Conservation (phyloP, 2,329 filamentous ascomycete species). For the Rutstroemia sydowiana region DNA sequence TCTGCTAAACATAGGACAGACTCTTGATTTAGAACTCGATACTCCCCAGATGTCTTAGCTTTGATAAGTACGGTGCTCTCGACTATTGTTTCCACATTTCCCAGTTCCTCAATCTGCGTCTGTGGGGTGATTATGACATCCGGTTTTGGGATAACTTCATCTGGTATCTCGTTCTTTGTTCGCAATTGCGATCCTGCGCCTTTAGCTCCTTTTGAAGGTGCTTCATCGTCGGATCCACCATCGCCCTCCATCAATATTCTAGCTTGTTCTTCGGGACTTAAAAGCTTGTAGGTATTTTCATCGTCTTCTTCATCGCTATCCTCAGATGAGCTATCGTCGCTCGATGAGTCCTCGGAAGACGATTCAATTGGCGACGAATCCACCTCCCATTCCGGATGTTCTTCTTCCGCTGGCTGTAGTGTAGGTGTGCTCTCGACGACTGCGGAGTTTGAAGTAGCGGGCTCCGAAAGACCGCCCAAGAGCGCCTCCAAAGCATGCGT, state of each 20-base stretch:
- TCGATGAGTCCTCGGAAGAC: constrained; percentile 50
- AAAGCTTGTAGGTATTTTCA: constrained; percentile 58
- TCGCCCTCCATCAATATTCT: constrained; percentile 80
- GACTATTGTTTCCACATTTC: constrained; percentile 67
- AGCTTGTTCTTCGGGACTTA: constrained; percentile 76
- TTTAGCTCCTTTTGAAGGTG: constrained; percentile 38
- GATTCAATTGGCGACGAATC: constrained; percentile 73
- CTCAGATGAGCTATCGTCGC: constrained; percentile 46
- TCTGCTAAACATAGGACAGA: constrained; percentile 76
- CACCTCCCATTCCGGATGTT: constrained; percentile 73
- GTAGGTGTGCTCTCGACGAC: background rate
- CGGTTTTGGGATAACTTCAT: constrained; percentile 63
- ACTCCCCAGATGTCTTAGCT: constrained; percentile 71
- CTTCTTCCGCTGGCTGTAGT: constrained; percentile 18
- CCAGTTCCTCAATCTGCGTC: constrained; percentile 70
- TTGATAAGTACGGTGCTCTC: constrained; percentile 73
- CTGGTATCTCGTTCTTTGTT: constrained; percentile 72
- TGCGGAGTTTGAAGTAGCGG: background rate
- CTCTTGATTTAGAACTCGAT: constrained; percentile 75
- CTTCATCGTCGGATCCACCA: constrained; percentile 71
- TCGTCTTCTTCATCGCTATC: constrained; percentile 45
- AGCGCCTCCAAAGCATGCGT: constrained; percentile 27
- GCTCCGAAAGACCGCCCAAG: constrained; percentile 20
- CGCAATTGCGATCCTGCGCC: constrained; percentile 47
- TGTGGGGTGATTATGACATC: constrained; percentile 70